phyloP scores from a whole-genome alignment of 1,139 yeast species.

The Pichiaceae sp. region DNA sequence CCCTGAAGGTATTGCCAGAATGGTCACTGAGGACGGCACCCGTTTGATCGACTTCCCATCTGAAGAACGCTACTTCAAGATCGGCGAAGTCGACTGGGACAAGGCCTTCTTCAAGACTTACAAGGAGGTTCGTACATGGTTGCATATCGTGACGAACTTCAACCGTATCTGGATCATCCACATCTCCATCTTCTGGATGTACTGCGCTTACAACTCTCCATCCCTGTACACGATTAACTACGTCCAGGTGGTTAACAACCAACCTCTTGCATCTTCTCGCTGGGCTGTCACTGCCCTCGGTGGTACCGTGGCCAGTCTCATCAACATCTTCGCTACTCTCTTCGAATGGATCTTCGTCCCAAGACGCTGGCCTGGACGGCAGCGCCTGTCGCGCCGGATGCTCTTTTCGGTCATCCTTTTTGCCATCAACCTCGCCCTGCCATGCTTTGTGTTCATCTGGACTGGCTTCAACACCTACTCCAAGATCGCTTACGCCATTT shows the following conservation, averaged over 20 bases:
- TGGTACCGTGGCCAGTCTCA: slow-evolving; percentile 75
- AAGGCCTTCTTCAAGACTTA: slow-evolving; percentile 93
- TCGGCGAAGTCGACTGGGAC: slow-evolving; percentile 91
- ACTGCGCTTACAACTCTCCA: slow-evolving; percentile 87
- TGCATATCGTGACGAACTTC: slow-evolving; percentile 89
- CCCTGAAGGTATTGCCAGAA: slow-evolving; percentile 96
- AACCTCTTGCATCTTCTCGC: slow-evolving; percentile 77
- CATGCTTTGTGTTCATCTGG: slow-evolving; percentile 78
- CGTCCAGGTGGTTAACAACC: slow-evolving; percentile 72
- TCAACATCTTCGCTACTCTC: slow-evolving; percentile 82
- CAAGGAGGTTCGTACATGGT: slow-evolving; percentile 96
- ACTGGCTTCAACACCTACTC: slow-evolving; percentile 65
- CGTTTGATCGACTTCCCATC: slow-evolving; percentile 85
- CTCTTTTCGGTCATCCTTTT: slow-evolving; percentile 63
- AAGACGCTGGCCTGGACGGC: slow-evolving; percentile 99
- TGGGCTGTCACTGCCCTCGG: slow-evolving; percentile 94
- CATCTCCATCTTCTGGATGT: slow-evolving; percentile 87
- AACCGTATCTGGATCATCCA: slow-evolving; percentile 98
- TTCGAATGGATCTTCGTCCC: slow-evolving; percentile 97
- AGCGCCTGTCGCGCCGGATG: slow-evolving; percentile 84
- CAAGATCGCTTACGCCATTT: slow-evolving; percentile 70
- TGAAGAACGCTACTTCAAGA: slow-evolving; percentile 79
- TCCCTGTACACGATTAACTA: slow-evolving; percentile 82
- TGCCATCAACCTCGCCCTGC: slow-evolving; percentile 72
- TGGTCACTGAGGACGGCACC: slow-evolving; percentile 83